These are phyloP conservation scores for Tetrapisispora pingtungensis DNA, from an alignment of 805 yeast genomes.

Conservation along the genomic window DNA sequence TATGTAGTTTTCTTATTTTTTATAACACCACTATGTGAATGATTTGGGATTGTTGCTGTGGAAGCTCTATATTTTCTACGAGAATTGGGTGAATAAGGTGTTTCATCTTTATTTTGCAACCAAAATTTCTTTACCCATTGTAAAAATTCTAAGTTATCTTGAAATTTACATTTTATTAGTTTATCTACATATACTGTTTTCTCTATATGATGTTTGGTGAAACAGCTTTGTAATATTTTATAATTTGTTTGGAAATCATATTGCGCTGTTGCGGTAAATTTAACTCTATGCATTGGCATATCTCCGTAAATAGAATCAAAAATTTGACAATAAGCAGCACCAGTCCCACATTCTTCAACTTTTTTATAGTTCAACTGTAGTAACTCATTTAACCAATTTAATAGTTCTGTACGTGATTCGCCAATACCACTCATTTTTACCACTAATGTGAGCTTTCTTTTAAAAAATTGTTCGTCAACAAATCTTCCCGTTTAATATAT, in stretches of 20 bases:
- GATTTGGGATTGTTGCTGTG: slow-evolving; percentile 1
- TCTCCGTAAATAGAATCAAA: slow-evolving; percentile 79
- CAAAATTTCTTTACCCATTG: slow-evolving; percentile 87
- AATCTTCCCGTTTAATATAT: too few relatives aligned
- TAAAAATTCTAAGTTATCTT: slow-evolving; percentile 85
- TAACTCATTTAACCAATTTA: slow-evolving; percentile 75
- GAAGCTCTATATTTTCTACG: slow-evolving; percentile 38
- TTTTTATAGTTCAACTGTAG: slow-evolving; percentile 56
- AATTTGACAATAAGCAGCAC: slow-evolving; percentile 90
- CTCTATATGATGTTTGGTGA: slow-evolving; percentile 58
- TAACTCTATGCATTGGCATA: slow-evolving; percentile 70
- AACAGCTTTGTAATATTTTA: slow-evolving; percentile 78
- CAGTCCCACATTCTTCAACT: slow-evolving; percentile 91
- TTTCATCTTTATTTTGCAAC: slow-evolving; percentile 63
- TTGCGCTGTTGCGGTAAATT: slow-evolving; percentile 58
- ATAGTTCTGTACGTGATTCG: slow-evolving; percentile 74
- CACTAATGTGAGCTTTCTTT: neutral
- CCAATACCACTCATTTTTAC: slow-evolving; percentile 33
- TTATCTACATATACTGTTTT: slow-evolving; percentile 72
- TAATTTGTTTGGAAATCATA: slow-evolving; percentile 72
- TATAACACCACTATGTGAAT: slow-evolving; percentile 13
- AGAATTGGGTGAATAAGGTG: slow-evolving; percentile 57
- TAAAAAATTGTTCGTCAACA: too few relatives aligned
- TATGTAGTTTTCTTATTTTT: slow-evolving; percentile 6
- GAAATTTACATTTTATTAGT: slow-evolving; percentile 78